Evolutionary conservation across 495 filamentous ascomycete genomes (phyloP), one percentile per base, ranked within the genome.

Genomic region (Penicillium pancosmium): DNA sequence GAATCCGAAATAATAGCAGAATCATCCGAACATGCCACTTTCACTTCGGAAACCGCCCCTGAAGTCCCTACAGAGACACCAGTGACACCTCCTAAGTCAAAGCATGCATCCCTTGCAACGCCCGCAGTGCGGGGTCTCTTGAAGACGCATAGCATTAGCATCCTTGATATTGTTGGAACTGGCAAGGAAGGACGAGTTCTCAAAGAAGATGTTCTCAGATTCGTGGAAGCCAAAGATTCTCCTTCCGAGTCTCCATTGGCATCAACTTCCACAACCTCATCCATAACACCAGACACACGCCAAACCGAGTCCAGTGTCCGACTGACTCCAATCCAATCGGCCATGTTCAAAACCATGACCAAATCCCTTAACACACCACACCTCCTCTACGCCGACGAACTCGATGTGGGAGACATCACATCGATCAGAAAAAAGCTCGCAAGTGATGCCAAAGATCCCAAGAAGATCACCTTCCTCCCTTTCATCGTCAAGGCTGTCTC

Each of bases 301-400:
- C 88, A 91, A 66, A 76, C 79, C 34, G 95, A 98, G 65, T 84
- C 84, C 3, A 71, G 75, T 1, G 74, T 85, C 25, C 76, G 83
- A 54, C 76, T 99, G 18, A 90, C 91, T 4, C 85, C 85, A 25
- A 89, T 91, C 27, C 94, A 98, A 76, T 78, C 82, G 18, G 87
- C 91, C 67, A 99, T 99, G 95, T 97, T 96, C 84, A 97, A 94
- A 73, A 84, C 86, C n/a, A 99, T 99, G 95, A 98, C 93, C 19
- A 85, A 85, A 43, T 96, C 92, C 16, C 80, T 99, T 60, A 83
- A 65, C 48, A 98, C 93, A 60, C 95, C 94, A 0, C 95, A 98
- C 73, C 95, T 99, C 71, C 83, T 96, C 49, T 99, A 91, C 73
- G 86, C 91, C 12, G 91, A 96, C 70, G 89, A 93, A 68, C 78